Percentiles rank a stretch among this genome's conserved stretches.
These are phyloP conservation scores for Jackrogersella multiformis DNA, from an alignment of 495 filamentous ascomycete species.

Conservation along the genomic window DNA sequence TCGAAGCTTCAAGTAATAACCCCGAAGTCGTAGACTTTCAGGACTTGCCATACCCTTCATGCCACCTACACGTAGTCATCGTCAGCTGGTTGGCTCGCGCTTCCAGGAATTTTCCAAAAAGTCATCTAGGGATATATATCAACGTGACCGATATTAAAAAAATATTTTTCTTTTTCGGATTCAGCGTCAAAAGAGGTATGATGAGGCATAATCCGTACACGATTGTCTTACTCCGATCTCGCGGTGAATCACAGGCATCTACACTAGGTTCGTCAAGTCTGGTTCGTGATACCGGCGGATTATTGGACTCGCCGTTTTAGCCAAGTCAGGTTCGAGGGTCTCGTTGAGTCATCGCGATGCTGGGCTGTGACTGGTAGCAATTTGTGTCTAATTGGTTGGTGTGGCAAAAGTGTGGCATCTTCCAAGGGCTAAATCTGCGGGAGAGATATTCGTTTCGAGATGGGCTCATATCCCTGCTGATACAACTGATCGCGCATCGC, in stretches of 20 bases:
- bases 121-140: background rate
- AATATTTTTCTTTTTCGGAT: too few species aligned
- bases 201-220: conserved; percentile 22
- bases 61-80: conserved; percentile 18
- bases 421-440: conserved; percentile 32
- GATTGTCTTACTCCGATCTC: conserved; percentile 35
- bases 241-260: conserved; percentile 28
- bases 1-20: background rate
- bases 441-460: conserved; percentile 32
- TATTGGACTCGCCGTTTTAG: conserved; percentile 27
- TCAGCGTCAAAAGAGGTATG: conserved; percentile 27
- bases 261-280: conserved; percentile 3
- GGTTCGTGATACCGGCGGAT: conserved; percentile 30
- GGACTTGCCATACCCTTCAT: conserved; percentile 5
- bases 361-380: conserved; percentile 23
- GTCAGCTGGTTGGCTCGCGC: conserved; percentile 13
- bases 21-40: conserved; percentile 5
- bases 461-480: conserved; percentile 30
- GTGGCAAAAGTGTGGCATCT: conserved; percentile 15
- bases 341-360: conserved; percentile 41
- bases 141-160: conserved; percentile 16
- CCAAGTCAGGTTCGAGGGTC: conserved; percentile 26
- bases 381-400: conserved; percentile 23
- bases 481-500: conserved; percentile 21
- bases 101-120: background rate